These are phyloP conservation scores for Calonectria pseudoturangicola DNA, from an alignment of 2,329 filamentous ascomycete genomes.

Conservation along the genomic window DNA sequence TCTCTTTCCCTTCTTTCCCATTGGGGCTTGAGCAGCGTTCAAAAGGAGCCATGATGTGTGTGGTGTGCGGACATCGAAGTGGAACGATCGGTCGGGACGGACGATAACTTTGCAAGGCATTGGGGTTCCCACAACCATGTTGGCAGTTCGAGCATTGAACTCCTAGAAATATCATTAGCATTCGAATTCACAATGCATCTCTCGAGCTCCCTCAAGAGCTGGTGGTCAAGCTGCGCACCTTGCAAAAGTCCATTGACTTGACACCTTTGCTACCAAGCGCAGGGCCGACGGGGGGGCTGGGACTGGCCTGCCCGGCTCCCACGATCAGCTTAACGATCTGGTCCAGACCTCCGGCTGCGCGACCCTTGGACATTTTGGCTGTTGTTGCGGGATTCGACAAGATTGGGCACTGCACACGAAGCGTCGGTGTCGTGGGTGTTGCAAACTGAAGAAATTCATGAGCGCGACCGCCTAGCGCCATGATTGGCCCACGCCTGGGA, in stretches of 20 bases:
- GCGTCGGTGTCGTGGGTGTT: slow-evolving; percentile 40
- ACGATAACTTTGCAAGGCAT: slow-evolving; percentile 94
- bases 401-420: slow-evolving; percentile 37
- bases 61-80: slow-evolving; percentile 94
- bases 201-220: slow-evolving; percentile 2
- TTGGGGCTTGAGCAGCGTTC: slow-evolving; percentile 84
- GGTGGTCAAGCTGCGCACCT: slow-evolving; percentile 73
- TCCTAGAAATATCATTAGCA: slow-evolving; percentile 75
- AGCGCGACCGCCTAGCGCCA: slow-evolving; percentile 34
- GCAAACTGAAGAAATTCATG: slow-evolving; percentile 55
- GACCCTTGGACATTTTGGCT: slow-evolving; percentile 71
- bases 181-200: slow-evolving; percentile 7
- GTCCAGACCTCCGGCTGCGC: slow-evolving; percentile 68
- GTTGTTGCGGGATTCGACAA: slow-evolving; percentile 41
- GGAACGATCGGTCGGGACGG: slow-evolving; percentile 93
- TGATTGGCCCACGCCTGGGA: slow-evolving; percentile 50
- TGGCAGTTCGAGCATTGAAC: slow-evolving; percentile 95
- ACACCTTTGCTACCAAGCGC: slow-evolving; percentile 98
- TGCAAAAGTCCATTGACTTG: slow-evolving; percentile 99
- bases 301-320: slow-evolving; percentile 94
- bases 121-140: slow-evolving; percentile 88
- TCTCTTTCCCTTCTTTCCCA: slow-evolving; percentile 83
- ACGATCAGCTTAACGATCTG: slow-evolving; percentile 98
- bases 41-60: slow-evolving; percentile 94
- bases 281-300: slow-evolving; percentile 96